A percentile compares a stretch with the other conserved stretches of the same genome.
phyloP scores from a whole-genome alignment of 2,329 filamentous ascomycete species.

The Neophaeococcomyces mojaviensis region DNA sequence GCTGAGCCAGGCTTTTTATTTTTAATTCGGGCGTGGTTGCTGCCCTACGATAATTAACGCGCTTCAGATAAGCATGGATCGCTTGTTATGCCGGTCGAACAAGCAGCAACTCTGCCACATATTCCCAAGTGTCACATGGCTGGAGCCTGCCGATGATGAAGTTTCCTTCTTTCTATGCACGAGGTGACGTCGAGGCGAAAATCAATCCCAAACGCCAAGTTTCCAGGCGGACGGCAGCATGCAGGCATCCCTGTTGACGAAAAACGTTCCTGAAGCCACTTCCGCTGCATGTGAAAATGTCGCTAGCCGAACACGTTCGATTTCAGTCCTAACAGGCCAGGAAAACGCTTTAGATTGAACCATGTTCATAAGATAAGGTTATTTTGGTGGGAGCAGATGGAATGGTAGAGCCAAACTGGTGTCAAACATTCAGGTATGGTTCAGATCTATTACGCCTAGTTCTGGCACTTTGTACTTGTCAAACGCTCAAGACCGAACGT shows the following conservation, averaged over 20 bases:
- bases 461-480: no score
- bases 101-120: constrained; percentile 9
- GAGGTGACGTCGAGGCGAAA: neutral
- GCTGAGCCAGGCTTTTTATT: neutral
- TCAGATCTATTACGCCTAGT: no score
- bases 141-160: constrained; percentile 4
- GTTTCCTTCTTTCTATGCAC: neutral
- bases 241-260: neutral
- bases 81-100: no score
- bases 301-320: no score
- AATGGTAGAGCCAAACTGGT: no score
- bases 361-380: no score
- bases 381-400: no score
- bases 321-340: no score
- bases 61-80: neutral
- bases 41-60: constrained; percentile 1
- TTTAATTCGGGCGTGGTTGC: neutral
- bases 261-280: neutral
- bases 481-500: no score
- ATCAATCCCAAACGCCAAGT: neutral
- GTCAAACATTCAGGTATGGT: no score
- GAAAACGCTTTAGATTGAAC: no score
- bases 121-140: constrained; percentile 4
- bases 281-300: neutral
- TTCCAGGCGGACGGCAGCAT: neutral